A percentile compares a stretch with the other conserved stretches of the same genome.
phyloP scores from a whole-genome alignment of 352 stramenopile genomes.

The Globisporangium lucens region DNA sequence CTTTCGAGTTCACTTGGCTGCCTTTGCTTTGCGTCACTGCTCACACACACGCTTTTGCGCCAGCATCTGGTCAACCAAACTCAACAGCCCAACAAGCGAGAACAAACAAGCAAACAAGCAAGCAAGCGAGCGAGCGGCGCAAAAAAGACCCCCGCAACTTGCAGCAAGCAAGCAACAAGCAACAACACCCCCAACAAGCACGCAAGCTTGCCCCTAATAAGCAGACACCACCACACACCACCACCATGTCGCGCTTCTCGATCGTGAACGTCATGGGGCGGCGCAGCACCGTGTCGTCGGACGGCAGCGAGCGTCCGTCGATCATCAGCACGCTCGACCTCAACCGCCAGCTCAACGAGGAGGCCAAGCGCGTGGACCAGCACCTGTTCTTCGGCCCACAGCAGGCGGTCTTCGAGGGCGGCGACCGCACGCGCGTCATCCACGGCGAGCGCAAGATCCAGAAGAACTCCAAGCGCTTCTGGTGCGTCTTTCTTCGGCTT shows the following conservation, averaged over 20 bases:
- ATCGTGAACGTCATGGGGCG: slow-evolving; percentile 65
- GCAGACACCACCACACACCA: neutral
- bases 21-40: neutral
- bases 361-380: slow-evolving; percentile 59
- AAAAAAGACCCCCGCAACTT: slow-evolving; percentile 7
- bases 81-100: slow-evolving; percentile 3
- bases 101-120: slow-evolving; percentile 4
- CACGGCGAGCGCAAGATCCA: slow-evolving; percentile 85
- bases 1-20: neutral
- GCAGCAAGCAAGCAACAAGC: slow-evolving; percentile 1
- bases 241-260: slow-evolving; percentile 76
- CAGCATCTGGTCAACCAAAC: slow-evolving; percentile 9
- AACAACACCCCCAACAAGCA: neutral
- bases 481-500: slow-evolving; percentile 20
- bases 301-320: slow-evolving; percentile 62
- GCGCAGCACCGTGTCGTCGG: slow-evolving; percentile 42
- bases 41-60: neutral
- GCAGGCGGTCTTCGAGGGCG: slow-evolving; percentile 66
- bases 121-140: neutral
- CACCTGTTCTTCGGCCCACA: slow-evolving; percentile 84
- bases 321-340: slow-evolving; percentile 61
- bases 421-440: slow-evolving; percentile 78
- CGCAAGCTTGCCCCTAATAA: slow-evolving; percentile 5
- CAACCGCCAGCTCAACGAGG: slow-evolving; percentile 69
- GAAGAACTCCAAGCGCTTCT: slow-evolving; percentile 80